Evolutionary conservation across 2,329 filamentous ascomycete species (phyloP).

Genomic region (Verticillium albo-atrum): DNA sequence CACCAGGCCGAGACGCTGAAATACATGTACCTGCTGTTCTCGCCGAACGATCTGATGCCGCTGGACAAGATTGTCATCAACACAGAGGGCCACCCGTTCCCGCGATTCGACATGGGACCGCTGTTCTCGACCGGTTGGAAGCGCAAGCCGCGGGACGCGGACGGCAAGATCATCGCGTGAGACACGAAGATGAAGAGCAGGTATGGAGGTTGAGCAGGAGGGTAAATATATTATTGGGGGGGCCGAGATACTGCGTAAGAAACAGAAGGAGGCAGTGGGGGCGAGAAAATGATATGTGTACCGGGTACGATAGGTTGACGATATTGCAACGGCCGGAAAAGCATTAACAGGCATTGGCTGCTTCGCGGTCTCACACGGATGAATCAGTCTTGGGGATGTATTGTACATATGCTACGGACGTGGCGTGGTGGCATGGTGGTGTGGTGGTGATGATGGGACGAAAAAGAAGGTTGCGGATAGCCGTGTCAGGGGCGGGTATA

Average conservation of each 20-base stretch:
- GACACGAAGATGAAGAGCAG: neutral
- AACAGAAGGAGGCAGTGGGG: too few relatives aligned
- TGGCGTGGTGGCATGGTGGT: too few relatives aligned
- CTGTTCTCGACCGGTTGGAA: conserved; percentile 79
- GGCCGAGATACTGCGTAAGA: too few relatives aligned
- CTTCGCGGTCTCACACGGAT: too few relatives aligned
- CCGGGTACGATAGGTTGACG: too few relatives aligned
- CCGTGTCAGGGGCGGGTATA: neutral
- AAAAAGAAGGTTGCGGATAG: neutral
- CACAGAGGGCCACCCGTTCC: conserved; percentile 90
- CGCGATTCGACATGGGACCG: conserved; percentile 75
- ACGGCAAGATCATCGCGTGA: conserved; percentile 31
- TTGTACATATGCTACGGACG: too few relatives aligned
- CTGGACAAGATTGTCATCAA: conserved; percentile 89
- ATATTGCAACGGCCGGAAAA: too few relatives aligned
- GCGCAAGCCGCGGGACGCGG: conserved; percentile 56
- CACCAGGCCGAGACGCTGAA: conserved; percentile 90
- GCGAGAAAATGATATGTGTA: too few relatives aligned
- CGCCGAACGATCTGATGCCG: conserved; percentile 74
- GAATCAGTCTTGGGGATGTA: too few relatives aligned
- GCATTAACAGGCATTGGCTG: too few relatives aligned
- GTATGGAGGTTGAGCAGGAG: neutral
- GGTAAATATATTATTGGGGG: neutral
- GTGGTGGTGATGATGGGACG: neutral
- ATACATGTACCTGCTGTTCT: conserved; percentile 95